Base-by-base conservation (phyloP, 306 rosid genomes). In the Pachyrhizus erosus region DNA sequence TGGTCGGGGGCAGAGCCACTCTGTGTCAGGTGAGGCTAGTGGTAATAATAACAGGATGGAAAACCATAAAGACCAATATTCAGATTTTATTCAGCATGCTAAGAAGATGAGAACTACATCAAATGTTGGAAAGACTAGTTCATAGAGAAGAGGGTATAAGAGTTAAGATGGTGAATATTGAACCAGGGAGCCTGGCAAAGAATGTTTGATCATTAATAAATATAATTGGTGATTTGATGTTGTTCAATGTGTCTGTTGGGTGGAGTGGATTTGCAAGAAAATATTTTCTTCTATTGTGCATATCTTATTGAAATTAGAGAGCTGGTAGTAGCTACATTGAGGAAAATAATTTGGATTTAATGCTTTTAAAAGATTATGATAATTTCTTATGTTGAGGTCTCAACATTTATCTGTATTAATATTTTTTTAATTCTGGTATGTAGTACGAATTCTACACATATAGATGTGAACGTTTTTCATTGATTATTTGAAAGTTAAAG, bases 21-120 rank as follows among this genome's bases (percentile, higher is more conserved):
- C 37, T 18, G 49, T 24, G 0, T 40, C 75, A 13, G 80, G 75
- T 40, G 83, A 78, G 12, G 82, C 14, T 80, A 80, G 39, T 24
- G 67, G 54, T 37, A 1, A 2, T 34, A 33, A 17, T 21, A 81
- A 46, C 67, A 86, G 52, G 57, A 62, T 79, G 67, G 84, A 79
- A 9, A 45, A 77, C 49, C 67, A 33, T 1, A 76, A 66, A n/a
- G 93, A 92, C 48, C 86, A 78, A 5, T 84, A 85, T 76, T 78
- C 91, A 23, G 90, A 85, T 34, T 92, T 82, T 42, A 87, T 89
- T 79, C 70, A 80, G 24, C 55, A 45, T 37, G 78, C 82, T 9
- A 83, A 51, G 84, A 91, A 69, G 77, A 74, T 91, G 10, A 70
- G 84, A 75, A 78, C 85, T 48, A 74, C 86, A 9, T 84, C 91